Evolutionary conservation across 1,139 yeast genomes (phyloP).

Genomic region (Lizanozyma gosingica): DNA sequence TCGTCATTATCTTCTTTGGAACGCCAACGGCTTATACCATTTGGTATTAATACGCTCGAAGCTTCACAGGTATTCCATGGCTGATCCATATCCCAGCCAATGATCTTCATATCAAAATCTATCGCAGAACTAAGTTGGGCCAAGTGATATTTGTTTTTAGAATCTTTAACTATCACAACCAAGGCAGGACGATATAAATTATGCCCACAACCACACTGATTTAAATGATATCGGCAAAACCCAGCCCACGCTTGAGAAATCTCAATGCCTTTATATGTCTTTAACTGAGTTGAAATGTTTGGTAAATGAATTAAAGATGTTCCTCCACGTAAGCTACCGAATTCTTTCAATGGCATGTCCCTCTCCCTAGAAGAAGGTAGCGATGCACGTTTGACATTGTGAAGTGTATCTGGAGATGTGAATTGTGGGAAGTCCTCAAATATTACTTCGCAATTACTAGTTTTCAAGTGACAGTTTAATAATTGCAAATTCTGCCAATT

Average conservation of each 20-base stretch:
- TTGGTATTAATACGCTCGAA: background rate
- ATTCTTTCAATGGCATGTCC: background rate
- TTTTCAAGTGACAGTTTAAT: slow-evolving; percentile 16
- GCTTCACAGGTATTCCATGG: background rate
- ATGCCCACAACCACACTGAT: slow-evolving; percentile 10
- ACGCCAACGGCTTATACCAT: background rate
- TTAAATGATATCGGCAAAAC: slow-evolving; percentile 10
- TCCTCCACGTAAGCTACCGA: background rate
- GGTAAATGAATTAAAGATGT: background rate
- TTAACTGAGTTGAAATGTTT: background rate
- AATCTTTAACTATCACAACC: slow-evolving; percentile 3
- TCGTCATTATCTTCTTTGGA: background rate
- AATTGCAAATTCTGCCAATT: slow-evolving; percentile 21
- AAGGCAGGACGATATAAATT: slow-evolving; percentile 10
- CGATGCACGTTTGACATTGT: background rate
- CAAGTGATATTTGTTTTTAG: background rate
- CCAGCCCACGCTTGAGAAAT: slow-evolving; percentile 8
- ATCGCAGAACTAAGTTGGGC: background rate
- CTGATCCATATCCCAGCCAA: background rate
- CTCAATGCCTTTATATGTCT: background rate
- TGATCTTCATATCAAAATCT: background rate
- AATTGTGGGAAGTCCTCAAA: background rate
- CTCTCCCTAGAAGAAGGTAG: too few relatives aligned
- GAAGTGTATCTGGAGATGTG: background rate
- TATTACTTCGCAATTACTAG: slow-evolving; percentile 8